Evolutionary conservation across 2,329 filamentous ascomycete species (phyloP).

Genomic region (Colletotrichum falcatum): DNA sequence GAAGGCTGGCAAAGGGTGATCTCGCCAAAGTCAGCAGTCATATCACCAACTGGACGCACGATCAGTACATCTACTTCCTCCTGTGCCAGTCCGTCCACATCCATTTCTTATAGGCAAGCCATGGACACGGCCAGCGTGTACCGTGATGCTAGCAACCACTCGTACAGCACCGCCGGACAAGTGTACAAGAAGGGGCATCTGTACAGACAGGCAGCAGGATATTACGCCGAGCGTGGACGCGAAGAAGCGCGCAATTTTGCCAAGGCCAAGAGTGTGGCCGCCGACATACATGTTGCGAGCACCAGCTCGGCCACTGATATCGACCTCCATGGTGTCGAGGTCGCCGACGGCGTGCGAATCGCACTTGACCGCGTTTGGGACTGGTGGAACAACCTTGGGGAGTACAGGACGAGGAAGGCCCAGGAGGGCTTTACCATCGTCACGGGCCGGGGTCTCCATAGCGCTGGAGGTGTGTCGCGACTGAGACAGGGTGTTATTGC

Average conservation of each 20-base stretch:
- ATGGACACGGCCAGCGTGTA: slow-evolving; percentile 46
- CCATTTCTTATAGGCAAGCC: slow-evolving; percentile 32
- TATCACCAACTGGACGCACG: slow-evolving; percentile 19
- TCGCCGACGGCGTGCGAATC: slow-evolving; percentile 85
- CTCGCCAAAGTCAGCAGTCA: slow-evolving; percentile 19
- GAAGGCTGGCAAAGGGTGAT: slow-evolving; percentile 30
- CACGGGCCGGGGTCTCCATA: slow-evolving; percentile 85
- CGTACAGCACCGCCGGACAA: slow-evolving; percentile 54
- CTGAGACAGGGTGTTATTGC: slow-evolving; percentile 84
- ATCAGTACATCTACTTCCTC: slow-evolving; percentile 25
- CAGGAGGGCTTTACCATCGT: slow-evolving; percentile 77
- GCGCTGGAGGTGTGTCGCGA: slow-evolving; percentile 78
- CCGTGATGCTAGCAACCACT: slow-evolving; percentile 47
- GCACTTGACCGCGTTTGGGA: slow-evolving; percentile 71
- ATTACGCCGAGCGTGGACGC: slow-evolving; percentile 79
- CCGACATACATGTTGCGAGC: slow-evolving; percentile 75
- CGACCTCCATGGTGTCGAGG: slow-evolving; percentile 87
- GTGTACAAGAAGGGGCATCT: slow-evolving; percentile 66
- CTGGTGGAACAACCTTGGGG: slow-evolving; percentile 84
- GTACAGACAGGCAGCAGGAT: slow-evolving; percentile 80
- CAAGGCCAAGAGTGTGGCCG: slow-evolving; percentile 71
- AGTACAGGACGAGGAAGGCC: slow-evolving; percentile 65
- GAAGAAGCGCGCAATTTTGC: slow-evolving; percentile 71
- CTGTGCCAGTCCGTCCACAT: neutral
- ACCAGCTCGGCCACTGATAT: slow-evolving; percentile 73